Percentiles rank a stretch among this genome's conserved stretches.
Evolutionary conservation across 768 basidiomycete species (phyloP).

Genomic region (Neoboletus magnificus): DNA sequence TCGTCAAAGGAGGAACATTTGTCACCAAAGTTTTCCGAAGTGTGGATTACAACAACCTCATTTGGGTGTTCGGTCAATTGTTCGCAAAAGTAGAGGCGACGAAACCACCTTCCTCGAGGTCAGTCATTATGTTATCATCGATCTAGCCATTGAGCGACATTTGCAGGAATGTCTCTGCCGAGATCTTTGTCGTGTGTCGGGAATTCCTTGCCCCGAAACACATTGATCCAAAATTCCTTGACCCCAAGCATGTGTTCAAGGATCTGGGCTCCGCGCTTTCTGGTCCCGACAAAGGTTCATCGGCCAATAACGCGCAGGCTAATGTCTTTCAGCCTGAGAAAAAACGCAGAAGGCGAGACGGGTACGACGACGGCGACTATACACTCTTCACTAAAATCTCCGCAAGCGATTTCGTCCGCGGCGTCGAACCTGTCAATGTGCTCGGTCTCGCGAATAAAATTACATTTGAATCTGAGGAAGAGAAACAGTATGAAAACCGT

Average conservation of each 20-base stretch:
- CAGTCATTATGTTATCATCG: slow-evolving; percentile 13
- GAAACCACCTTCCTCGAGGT: slow-evolving; percentile 97
- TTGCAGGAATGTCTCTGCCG: slow-evolving; percentile 92
- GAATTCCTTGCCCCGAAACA: slow-evolving; percentile 92
- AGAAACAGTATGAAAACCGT: slow-evolving; percentile 58
- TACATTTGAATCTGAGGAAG: slow-evolving; percentile 75
- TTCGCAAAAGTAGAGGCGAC: slow-evolving; percentile 98
- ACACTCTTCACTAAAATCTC: slow-evolving; percentile 76
- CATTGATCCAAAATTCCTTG: slow-evolving; percentile 97
- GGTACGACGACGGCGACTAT: slow-evolving; percentile 93
- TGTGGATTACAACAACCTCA: slow-evolving; percentile 95
- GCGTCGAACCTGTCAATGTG: slow-evolving; percentile 68
- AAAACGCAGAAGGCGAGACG: slow-evolving; percentile 87
- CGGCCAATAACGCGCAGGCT: slow-evolving; percentile 67
- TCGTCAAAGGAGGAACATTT: slow-evolving; percentile 90
- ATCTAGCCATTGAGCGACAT: not conserved
- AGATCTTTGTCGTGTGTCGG: slow-evolving; percentile 98
- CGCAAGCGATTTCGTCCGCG: slow-evolving; percentile 68
- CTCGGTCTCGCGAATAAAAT: slow-evolving; percentile 80
- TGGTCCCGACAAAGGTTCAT: slow-evolving; percentile 49
- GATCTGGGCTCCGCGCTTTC: slow-evolving; percentile 57
- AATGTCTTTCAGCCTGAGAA: slow-evolving; percentile 98
- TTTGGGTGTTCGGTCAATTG: slow-evolving; percentile 98
- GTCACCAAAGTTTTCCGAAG: slow-evolving; percentile 98
- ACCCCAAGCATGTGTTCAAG: slow-evolving; percentile 97